Conservation (phyloP, 2,329 filamentous ascomycete genomes). For the Alternaria sp. region DNA sequence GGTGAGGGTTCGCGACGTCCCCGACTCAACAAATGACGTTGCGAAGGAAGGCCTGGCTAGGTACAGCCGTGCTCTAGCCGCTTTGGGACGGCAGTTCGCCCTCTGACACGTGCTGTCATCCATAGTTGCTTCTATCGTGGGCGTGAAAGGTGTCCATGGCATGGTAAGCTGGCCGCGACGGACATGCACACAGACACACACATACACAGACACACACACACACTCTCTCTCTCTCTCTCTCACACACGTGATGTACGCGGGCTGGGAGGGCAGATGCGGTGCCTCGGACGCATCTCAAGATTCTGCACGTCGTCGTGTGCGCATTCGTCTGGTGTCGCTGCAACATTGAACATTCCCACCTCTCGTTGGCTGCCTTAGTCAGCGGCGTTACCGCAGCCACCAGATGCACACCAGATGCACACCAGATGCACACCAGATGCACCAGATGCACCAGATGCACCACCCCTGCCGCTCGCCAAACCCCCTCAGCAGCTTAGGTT, state of each 20-base stretch:
- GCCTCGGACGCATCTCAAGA: not conserved
- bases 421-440: too few species aligned
- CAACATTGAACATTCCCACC: not conserved
- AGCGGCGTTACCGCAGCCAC: constrained; percentile 16
- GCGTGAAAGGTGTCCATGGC: not conserved
- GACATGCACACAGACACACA: not conserved
- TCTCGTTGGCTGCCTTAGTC: constrained; percentile 19
- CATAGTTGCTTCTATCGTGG: not conserved
- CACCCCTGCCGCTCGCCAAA: constrained; percentile 29
- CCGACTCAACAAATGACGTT: constrained; percentile 26
- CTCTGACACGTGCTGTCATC: constrained; percentile 3
- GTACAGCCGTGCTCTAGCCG: constrained; percentile 18
- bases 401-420: too few species aligned
- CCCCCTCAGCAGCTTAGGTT: constrained; percentile 17
- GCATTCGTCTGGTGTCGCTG: constrained; percentile 9
- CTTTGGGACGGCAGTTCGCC: constrained; percentile 5
- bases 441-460: not conserved
- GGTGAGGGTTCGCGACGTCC: constrained; percentile 9
- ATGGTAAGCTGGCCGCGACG: not conserved
- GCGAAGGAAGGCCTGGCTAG: constrained; percentile 2
- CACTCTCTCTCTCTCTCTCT: too few species aligned
- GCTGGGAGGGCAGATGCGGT: not conserved
- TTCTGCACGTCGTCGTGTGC: constrained; percentile 9
- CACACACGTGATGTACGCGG: not conserved
- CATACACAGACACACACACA: too few species aligned